Conservation (phyloP, 2,329 filamentous ascomycete species). For the Ramichloridium luteum region DNA sequence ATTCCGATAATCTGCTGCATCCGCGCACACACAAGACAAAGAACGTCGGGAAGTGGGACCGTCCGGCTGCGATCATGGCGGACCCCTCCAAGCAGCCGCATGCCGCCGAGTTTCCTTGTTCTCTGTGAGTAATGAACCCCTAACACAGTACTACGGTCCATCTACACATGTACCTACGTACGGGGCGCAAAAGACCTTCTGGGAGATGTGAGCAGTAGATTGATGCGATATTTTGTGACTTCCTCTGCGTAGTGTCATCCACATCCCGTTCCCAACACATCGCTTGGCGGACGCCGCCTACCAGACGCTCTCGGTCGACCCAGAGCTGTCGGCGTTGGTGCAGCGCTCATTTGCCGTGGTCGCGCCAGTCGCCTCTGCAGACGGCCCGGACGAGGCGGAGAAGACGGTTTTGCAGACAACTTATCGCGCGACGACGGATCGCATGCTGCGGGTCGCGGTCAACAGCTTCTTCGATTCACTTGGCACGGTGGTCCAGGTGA, state of each 20-base stretch:
- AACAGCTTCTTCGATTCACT: slow-evolving; percentile 94
- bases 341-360: slow-evolving; percentile 54
- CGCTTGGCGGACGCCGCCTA: slow-evolving; percentile 68
- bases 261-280: slow-evolving; percentile 68
- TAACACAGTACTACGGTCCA: background rate
- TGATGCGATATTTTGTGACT: background rate
- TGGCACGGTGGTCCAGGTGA: slow-evolving; percentile 71
- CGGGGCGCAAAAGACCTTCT: background rate
- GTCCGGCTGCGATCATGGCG: too few species aligned
- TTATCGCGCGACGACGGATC: slow-evolving; percentile 82
- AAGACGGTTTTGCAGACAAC: slow-evolving; percentile 54
- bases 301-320: slow-evolving; percentile 67
- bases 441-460: slow-evolving; percentile 90
- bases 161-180: background rate
- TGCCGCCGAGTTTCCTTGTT: slow-evolving; percentile 15
- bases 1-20: too few species aligned
- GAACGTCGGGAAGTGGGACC: too few species aligned
- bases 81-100: too few species aligned
- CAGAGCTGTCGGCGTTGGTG: slow-evolving; percentile 78
- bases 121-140: slow-evolving; percentile 16
- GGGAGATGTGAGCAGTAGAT: background rate
- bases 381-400: slow-evolving; percentile 15
- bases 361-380: slow-evolving; percentile 6
- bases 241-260: slow-evolving; percentile 46
- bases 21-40: too few species aligned